A percentile compares a stretch with the other conserved stretches of the same genome.
phyloP scores from a whole-genome alignment of 164 flowering plant genomes.

The Kingdonia uniflora region DNA sequence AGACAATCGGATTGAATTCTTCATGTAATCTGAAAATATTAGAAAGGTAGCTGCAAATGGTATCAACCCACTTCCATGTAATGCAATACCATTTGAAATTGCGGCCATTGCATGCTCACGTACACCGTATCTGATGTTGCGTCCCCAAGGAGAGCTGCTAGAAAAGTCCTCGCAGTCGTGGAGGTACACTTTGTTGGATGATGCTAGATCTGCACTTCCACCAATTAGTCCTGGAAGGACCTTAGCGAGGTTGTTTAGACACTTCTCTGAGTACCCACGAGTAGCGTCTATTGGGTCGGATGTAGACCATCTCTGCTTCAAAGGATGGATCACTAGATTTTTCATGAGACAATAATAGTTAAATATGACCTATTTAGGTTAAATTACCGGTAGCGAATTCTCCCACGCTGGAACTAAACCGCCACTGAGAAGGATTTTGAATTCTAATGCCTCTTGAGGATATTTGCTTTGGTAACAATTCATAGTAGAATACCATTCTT shows the following conservation, averaged over 20 bases:
- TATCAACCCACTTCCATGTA: constrained; percentile 47
- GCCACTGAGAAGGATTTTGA: constrained; percentile 28
- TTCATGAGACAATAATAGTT: too few relatives aligned
- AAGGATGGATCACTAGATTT: neutral
- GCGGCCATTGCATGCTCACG: constrained; percentile 60
- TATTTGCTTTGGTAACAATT: constrained; percentile 23
- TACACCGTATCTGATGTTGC: constrained; percentile 50
- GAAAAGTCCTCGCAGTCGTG: constrained; percentile 22
- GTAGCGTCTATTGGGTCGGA: constrained; percentile 43
- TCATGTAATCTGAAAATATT: constrained; percentile 57
- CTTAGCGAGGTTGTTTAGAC: constrained; percentile 29
- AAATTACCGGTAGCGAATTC: constrained; percentile 34
- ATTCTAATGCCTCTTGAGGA: constrained; percentile 34
- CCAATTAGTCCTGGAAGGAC: constrained; percentile 19
- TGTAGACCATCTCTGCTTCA: constrained; percentile 29
- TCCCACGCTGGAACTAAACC: constrained; percentile 48
- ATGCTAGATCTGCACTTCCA: constrained; percentile 53
- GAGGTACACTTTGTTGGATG: constrained; percentile 31
- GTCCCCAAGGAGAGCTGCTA: constrained; percentile 26
- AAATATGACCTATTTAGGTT: too few relatives aligned
- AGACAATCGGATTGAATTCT: constrained; percentile 34
- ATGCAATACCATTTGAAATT: constrained; percentile 52
- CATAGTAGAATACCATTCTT: constrained; percentile 33
- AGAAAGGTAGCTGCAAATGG: constrained; percentile 60
- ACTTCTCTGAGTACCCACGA: constrained; percentile 33